Percentiles rank a stretch among this genome's conserved stretches.
Conservation (phyloP, 106 monocot genomes). For the Allium sativum region DNA sequence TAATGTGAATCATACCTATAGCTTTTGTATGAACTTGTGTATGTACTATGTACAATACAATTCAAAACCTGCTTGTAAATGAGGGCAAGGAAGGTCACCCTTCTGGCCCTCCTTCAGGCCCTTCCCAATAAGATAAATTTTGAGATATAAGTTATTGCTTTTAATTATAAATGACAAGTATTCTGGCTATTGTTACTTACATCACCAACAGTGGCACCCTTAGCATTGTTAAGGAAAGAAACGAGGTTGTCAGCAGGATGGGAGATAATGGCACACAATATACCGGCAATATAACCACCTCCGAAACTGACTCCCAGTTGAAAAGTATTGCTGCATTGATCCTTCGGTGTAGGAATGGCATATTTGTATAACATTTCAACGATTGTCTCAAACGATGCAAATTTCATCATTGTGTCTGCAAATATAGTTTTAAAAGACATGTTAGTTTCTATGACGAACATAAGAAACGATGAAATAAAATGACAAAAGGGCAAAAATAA, state of each 20-base stretch:
- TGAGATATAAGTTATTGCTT: too few species aligned
- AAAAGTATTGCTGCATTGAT: conserved; percentile 59
- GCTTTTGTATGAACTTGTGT: too few species aligned
- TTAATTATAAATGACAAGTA: too few species aligned
- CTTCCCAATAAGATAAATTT: too few species aligned
- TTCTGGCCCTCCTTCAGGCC: too few species aligned
- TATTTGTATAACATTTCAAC: conserved; percentile 72
- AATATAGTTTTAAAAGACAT: neutral
- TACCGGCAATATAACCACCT: conserved; percentile 69
- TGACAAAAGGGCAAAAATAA: too few species aligned
- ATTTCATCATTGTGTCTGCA: conserved; percentile 89
- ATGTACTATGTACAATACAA: too few species aligned
- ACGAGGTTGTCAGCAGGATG: conserved; percentile 82
- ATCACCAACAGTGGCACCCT: conserved; percentile 71
- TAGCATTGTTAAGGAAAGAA: conserved; percentile 78
- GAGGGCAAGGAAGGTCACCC: too few species aligned
- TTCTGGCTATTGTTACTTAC: conserved; percentile 16
- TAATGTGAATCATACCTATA: too few species aligned
- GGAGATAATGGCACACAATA: conserved; percentile 60
- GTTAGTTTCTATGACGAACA: too few species aligned
- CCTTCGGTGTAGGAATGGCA: conserved; percentile 60
- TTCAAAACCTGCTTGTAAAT: too few species aligned
- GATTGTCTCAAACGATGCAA: conserved; percentile 69
- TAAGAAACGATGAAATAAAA: too few species aligned
- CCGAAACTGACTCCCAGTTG: conserved; percentile 72